Conservation (phyloP, 2,329 filamentous ascomycete species). For the Clarireedia paspali region DNA sequence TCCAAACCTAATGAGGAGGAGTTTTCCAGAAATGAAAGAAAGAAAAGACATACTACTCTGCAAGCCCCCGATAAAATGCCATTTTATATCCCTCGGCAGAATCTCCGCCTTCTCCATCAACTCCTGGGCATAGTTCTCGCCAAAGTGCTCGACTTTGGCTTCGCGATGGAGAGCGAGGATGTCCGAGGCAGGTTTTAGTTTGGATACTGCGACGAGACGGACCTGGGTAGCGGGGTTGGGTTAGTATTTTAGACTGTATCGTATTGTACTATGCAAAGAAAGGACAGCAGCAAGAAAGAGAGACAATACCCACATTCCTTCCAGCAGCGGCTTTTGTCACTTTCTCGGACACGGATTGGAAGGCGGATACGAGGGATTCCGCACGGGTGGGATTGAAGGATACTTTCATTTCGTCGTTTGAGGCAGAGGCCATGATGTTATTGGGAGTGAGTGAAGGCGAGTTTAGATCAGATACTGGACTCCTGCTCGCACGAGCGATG, state of each 20-base stretch:
- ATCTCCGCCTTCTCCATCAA: conserved; percentile 76
- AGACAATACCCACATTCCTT: conserved; percentile 42
- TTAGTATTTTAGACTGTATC: conserved; percentile 7
- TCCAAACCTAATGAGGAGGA: not conserved
- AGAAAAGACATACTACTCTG: conserved; percentile 56
- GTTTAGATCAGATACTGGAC: not conserved
- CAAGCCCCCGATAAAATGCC: conserved; percentile 95
- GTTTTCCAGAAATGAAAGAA: not conserved
- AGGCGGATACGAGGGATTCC: conserved; percentile 52
- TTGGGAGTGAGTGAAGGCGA: not conserved
- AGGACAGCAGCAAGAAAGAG: conserved; percentile 1
- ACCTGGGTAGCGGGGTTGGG: conserved; percentile 41
- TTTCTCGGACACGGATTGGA: conserved; percentile 51
- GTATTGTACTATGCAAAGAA: not conserved
- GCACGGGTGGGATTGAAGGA: conserved; percentile 51
- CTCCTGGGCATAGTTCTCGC: conserved; percentile 94
- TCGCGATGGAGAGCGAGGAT: conserved; percentile 70
- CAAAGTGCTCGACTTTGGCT: conserved; percentile 67
- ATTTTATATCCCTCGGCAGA: conserved; percentile 68
- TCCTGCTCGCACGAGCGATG: not conserved
- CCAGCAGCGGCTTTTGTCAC: conserved; percentile 46
- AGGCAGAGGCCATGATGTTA: not conserved
- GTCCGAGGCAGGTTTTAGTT: conserved; percentile 89
- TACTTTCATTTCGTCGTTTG: conserved; percentile 40
- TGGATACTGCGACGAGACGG: conserved; percentile 89